Base-by-base conservation (phyloP, 345 rosid genomes). In the Eucalyptus guilfoylei region DNA sequence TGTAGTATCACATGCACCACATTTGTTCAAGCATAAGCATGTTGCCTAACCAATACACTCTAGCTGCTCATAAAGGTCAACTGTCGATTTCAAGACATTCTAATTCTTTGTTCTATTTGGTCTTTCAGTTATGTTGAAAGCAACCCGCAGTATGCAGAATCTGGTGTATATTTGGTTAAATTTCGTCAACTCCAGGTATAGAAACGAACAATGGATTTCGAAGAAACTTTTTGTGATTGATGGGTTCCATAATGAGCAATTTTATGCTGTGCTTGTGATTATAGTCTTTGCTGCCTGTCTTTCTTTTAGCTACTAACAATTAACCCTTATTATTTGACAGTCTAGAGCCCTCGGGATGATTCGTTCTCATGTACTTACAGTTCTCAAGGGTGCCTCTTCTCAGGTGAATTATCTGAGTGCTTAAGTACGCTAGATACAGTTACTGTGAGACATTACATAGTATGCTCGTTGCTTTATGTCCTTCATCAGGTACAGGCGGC, bases 301-400 rank as follows among this genome's bases (percentile, higher is more conserved):
- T 34, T 49, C 87, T 49, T 49, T 88, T 10, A 17, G 45, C 85
- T 67, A 8, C 49, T 86, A 86, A 50, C 10, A 44, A 32, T 86
- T 52, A 6, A 49, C 49, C 47, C 30, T 26, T 80, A 13, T 89
- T 58, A 89, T 89, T 91, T 88, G 88, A 91, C 98, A 97, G 99
- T 96, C 99, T 91, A 97, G 99, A 83, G 99, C 99, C 83, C 92
- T 97, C 89, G 99, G 99, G 47, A 93, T 97, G 98, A 96, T 97
- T 87, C 99, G 99, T 54, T 92, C 97, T 87, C 96, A 96, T 92
- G 96, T 96, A 58, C 96, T 96, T 92, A 93, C 99, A 54, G 95
- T 96, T 92, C 95, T 97, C 88, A 97, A 94, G 94, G 93, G 92
- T 45, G 98, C 98, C 92, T 94, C 99, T 90, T 95, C 95, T 86